A percentile compares a stretch with the other conserved stretches of the same genome.
Evolutionary conservation across 495 filamentous ascomycete species (phyloP).

Genomic region (Pyrenula aspistea): DNA sequence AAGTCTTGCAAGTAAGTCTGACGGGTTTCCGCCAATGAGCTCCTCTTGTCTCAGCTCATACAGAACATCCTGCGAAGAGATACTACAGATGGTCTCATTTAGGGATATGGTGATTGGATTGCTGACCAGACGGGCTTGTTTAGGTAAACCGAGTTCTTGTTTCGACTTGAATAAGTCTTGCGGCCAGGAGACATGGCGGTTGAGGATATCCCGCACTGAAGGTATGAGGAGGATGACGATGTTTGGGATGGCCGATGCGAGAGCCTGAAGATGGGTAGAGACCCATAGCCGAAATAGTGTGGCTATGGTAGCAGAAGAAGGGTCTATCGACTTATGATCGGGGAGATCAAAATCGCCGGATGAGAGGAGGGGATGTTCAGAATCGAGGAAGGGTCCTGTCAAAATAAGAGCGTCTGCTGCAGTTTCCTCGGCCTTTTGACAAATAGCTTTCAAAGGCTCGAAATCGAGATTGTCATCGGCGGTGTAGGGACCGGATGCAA

Average conservation of each 20-base stretch:
- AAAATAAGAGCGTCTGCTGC: slow-evolving; percentile 74
- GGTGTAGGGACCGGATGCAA: slow-evolving; percentile 82
- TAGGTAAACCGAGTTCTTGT: slow-evolving; percentile 63
- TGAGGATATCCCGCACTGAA: slow-evolving; percentile 72
- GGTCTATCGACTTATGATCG: slow-evolving; percentile 52
- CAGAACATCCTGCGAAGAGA: slow-evolving; percentile 74
- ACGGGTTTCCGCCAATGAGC: slow-evolving; percentile 42
- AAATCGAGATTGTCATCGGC: slow-evolving; percentile 84
- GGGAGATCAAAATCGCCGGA: slow-evolving; percentile 86
- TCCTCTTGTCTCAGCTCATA: slow-evolving; percentile 71
- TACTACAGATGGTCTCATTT: slow-evolving; percentile 71
- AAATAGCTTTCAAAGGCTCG: slow-evolving; percentile 71
- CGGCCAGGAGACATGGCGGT: slow-evolving; percentile 78
- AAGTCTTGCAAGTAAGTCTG: slow-evolving; percentile 51
- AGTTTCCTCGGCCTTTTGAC: slow-evolving; percentile 58
- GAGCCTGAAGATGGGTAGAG: slow-evolving; percentile 48
- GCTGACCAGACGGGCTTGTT: slow-evolving; percentile 61
- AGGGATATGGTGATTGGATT: slow-evolving; percentile 80
- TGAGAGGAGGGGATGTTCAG: slow-evolving; percentile 80
- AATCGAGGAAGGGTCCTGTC: slow-evolving; percentile 78
- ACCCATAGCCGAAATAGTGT: slow-evolving; percentile 77
- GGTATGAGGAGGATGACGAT: slow-evolving; percentile 77
- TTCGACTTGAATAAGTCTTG: slow-evolving; percentile 61
- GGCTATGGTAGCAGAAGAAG: slow-evolving; percentile 64
- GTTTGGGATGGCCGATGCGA: slow-evolving; percentile 55